Evolutionary conservation across 768 basidiomycete species (phyloP).

Genomic region (Hygrophoropsis aurantiaca): DNA sequence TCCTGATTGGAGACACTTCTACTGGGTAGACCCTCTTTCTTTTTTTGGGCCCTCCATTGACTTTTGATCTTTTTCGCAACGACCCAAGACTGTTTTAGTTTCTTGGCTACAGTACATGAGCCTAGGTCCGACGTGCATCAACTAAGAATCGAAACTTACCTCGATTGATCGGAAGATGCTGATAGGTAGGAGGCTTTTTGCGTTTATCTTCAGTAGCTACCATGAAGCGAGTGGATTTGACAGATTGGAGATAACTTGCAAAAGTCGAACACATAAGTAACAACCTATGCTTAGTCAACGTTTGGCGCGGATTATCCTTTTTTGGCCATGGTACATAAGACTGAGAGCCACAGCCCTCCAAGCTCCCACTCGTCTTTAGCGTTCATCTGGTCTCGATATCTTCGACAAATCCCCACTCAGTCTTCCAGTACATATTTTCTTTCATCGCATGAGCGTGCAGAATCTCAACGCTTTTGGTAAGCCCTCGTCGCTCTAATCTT

Average conservation of each 20-base stretch:
- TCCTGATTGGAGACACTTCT: slow-evolving; percentile 9
- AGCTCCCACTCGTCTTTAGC: slow-evolving; percentile 18
- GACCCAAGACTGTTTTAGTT: slow-evolving; percentile 80
- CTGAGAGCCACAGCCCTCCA: slow-evolving; percentile 20
- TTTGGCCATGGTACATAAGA: background rate
- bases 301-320: slow-evolving; percentile 5
- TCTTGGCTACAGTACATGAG: slow-evolving; percentile 66
- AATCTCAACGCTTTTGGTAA: slow-evolving; percentile 81
- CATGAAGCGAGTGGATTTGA: slow-evolving; percentile 1
- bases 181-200: slow-evolving; percentile 70
- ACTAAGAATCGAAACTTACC: slow-evolving; percentile 56
- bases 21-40: slow-evolving; percentile 39
- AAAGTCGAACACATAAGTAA: background rate
- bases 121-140: too few species aligned
- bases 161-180: slow-evolving; percentile 59
- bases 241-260: background rate
- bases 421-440: slow-evolving; percentile 40
- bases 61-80: slow-evolving; percentile 73
- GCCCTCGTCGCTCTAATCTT: slow-evolving; percentile 21
- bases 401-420: slow-evolving; percentile 45
- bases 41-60: slow-evolving; percentile 76
- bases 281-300: slow-evolving; percentile 22
- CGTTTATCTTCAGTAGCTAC: slow-evolving; percentile 11
- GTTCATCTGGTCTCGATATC: slow-evolving; percentile 32
- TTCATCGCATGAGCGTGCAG: slow-evolving; percentile 92